Conservation (phyloP, 2,329 filamentous ascomycete genomes). For the Diaporthe nobilis region DNA sequence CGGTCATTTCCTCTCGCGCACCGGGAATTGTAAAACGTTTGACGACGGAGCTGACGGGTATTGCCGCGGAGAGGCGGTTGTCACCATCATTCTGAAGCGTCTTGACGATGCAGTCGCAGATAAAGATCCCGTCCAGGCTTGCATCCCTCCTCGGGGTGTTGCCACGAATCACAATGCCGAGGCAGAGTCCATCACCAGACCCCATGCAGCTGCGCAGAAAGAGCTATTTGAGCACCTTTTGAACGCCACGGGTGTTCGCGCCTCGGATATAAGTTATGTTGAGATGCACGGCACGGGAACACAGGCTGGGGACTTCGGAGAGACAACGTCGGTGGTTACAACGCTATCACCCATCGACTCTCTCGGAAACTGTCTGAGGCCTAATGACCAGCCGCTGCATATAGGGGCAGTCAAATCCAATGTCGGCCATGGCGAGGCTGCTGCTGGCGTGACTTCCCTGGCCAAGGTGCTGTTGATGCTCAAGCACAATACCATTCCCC, state of each 20-base stretch:
- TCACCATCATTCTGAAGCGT: conserved; percentile 61
- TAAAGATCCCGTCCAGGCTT: conserved; percentile 44
- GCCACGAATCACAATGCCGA: conserved; percentile 32
- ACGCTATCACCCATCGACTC: background rate
- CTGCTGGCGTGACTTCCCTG: conserved; percentile 52
- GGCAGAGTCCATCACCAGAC: conserved; percentile 24
- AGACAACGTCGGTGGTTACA: background rate
- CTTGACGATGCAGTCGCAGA: conserved; percentile 61
- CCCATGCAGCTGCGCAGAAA: background rate
- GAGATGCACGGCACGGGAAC: conserved; percentile 35
- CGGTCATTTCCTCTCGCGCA: conserved; percentile 71
- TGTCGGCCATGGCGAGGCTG: conserved; percentile 59
- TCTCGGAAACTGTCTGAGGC: background rate
- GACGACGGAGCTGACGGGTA: conserved; percentile 60
- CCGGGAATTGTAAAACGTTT: conserved; percentile 52
- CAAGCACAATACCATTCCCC: conserved; percentile 57
- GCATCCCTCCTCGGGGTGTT: background rate
- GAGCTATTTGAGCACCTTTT: conserved; percentile 1
- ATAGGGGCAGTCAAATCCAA: conserved; percentile 61
- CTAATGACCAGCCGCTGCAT: conserved; percentile 50
- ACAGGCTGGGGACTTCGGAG: conserved; percentile 11
- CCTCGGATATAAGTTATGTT: background rate
- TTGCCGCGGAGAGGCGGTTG: conserved; percentile 64
- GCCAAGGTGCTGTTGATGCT: conserved; percentile 62
- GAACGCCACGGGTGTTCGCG: background rate